phyloP scores from a whole-genome alignment of 2,329 filamentous ascomycete species.

The Coleophoma cylindrospora region DNA sequence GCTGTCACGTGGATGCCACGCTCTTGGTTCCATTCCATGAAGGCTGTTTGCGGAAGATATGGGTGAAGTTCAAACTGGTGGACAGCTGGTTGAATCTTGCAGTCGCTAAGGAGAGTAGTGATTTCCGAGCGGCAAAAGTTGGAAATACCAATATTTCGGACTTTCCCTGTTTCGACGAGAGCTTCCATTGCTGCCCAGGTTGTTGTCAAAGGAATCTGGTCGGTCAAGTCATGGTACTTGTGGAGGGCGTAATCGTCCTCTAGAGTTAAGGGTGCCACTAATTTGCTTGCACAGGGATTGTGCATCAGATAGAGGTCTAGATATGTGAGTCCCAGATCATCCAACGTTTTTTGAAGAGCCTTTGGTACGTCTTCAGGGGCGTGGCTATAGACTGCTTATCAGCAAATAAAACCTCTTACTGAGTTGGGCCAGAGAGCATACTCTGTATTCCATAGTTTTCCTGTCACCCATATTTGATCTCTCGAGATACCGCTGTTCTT shows the following conservation, averaged over 20 bases:
- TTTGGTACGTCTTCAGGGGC: constrained; percentile 52
- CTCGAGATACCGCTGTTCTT: constrained; percentile 17
- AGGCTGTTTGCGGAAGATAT: constrained; percentile 15
- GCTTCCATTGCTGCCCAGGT: constrained; percentile 70
- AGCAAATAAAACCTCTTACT: too few species aligned
- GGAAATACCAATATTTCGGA: constrained; percentile 49
- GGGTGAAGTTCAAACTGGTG: constrained; percentile 20
- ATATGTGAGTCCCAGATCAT: constrained; percentile 68
- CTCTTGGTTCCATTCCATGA: constrained; percentile 14
- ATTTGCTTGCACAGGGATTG: constrained; percentile 49
- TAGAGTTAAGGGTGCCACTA: constrained; percentile 44
- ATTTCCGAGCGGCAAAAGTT: constrained; percentile 35
- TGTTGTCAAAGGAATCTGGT: too few species aligned
- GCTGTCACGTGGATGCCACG: constrained; percentile 25
- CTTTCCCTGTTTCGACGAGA: constrained; percentile 52
- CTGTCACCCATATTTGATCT: constrained; percentile 69
- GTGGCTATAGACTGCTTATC: constrained; percentile 56
- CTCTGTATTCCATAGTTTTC: constrained; percentile 61
- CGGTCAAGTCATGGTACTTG: too few species aligned
- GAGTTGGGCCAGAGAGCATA: too few species aligned
- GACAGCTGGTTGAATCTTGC: constrained; percentile 8
- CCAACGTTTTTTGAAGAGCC: constrained; percentile 65
- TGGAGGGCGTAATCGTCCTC: constrained; percentile 65
- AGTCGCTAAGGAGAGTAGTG: not conserved
- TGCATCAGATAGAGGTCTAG: constrained; percentile 77